A percentile compares a stretch with the other conserved stretches of the same genome.
Evolutionary conservation across 2,329 filamentous ascomycete genomes (phyloP).

Genomic region (Xylariaceae sp.): DNA sequence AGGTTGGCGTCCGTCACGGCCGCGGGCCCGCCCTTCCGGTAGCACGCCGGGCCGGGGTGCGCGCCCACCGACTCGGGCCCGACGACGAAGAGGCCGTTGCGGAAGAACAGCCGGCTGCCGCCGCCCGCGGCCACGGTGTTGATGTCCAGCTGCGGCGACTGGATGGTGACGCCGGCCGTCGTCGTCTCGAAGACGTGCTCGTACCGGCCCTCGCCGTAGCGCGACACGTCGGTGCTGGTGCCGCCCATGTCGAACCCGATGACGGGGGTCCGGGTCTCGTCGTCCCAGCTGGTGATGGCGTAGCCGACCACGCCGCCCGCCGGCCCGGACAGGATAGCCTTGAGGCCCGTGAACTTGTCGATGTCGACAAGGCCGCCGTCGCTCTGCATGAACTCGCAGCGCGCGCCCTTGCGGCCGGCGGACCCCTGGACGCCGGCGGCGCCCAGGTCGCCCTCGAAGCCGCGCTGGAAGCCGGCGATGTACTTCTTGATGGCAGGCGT

Average conservation of each 20-base stretch:
- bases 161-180: conserved; percentile 88
- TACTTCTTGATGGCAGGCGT: conserved; percentile 75
- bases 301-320: conserved; percentile 93
- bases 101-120: conserved; percentile 77
- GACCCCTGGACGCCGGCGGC: conserved; percentile 64
- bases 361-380: conserved; percentile 70
- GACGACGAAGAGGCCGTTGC: conserved; percentile 82
- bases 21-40: conserved; percentile 79
- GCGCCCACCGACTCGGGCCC: conserved; percentile 85
- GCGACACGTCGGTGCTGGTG: conserved; percentile 83
- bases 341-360: conserved; percentile 73
- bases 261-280: conserved; percentile 71
- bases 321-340: conserved; percentile 80
- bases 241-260: conserved; percentile 93
- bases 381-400: conserved; percentile 94
- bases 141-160: conserved; percentile 87
- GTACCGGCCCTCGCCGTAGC: conserved; percentile 77
- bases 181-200: conserved; percentile 94
- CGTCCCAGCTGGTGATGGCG: conserved; percentile 83
- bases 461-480: conserved; percentile 63
- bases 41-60: conserved; percentile 84
- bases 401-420: conserved; percentile 57
- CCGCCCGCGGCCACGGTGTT: conserved; percentile 92
- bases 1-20: conserved; percentile 94
- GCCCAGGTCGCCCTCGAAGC: conserved; percentile 75